Conservation (phyloP, 805 yeast species). For the Yamadazyma akitaensis region DNA sequence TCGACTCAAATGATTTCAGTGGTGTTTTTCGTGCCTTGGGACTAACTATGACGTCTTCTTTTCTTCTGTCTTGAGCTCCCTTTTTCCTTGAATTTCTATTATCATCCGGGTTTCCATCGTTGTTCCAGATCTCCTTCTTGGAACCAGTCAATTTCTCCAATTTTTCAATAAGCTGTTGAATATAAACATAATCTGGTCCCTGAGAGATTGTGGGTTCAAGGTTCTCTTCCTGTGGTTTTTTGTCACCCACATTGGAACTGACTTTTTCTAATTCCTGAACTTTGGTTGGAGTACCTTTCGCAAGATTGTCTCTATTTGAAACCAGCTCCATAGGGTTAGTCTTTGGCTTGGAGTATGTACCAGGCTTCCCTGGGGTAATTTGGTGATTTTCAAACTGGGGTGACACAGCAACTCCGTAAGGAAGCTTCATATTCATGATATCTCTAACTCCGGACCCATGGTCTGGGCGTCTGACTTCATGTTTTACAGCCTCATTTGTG, state of each 20-base stretch:
- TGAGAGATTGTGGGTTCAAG: background rate
- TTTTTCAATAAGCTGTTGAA: background rate
- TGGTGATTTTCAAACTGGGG: conserved; percentile 23
- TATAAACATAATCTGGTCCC: background rate
- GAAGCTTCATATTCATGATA: conserved; percentile 18
- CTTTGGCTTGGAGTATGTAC: conserved; percentile 18
- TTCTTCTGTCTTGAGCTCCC: no score
- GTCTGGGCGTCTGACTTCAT: background rate
- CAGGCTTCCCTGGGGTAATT: background rate
- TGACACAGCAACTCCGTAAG: conserved; percentile 19
- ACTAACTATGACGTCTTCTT: no score
- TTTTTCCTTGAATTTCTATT: background rate
- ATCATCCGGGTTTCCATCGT: background rate
- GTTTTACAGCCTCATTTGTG: background rate
- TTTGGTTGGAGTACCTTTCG: background rate
- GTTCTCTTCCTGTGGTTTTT: background rate
- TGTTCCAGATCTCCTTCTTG: background rate
- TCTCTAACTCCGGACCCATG: conserved; percentile 13
- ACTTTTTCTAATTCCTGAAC: background rate
- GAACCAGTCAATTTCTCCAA: background rate
- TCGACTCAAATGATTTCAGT: no score
- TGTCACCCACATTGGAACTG: background rate
- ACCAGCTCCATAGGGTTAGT: background rate
- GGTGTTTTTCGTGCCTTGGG: no score
- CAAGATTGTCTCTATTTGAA: background rate